Evolutionary conservation across 108 stramenopile genomes (phyloP).

Genomic region (Fragilaria crotonensis): DNA sequence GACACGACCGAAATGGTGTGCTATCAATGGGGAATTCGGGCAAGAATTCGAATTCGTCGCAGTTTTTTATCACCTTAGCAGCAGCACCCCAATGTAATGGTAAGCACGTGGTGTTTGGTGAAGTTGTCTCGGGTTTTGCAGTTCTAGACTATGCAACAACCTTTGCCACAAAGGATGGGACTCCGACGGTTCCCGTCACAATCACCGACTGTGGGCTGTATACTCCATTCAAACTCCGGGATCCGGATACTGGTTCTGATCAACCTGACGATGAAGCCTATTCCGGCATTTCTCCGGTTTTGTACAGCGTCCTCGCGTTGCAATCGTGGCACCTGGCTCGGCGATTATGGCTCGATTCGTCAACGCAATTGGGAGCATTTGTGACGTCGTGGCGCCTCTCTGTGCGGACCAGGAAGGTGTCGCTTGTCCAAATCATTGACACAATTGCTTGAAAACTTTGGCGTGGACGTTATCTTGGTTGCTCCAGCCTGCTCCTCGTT

Average conservation of each 20-base stretch:
- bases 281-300: constrained; percentile 65
- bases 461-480: constrained; percentile 58
- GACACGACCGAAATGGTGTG: constrained; percentile 73
- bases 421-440: no score
- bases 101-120: constrained; percentile 93
- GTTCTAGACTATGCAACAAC: constrained; percentile 68
- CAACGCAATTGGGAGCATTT: constrained; percentile 28
- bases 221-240: constrained; percentile 10
- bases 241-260: constrained; percentile 78
- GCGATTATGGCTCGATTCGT: constrained; percentile 41
- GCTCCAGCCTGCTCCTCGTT: constrained; percentile 54
- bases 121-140: constrained; percentile 69
- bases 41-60: constrained; percentile 89
- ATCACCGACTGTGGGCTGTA: constrained; percentile 75
- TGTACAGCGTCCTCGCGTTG: constrained; percentile 60
- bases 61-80: constrained; percentile 88
- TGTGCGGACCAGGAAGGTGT: no score
- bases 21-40: constrained; percentile 94
- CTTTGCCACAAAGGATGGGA: constrained; percentile 15
- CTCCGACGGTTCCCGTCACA: constrained; percentile 37
- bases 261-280: constrained; percentile 65
- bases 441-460: constrained; percentile 36
- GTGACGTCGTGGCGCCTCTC: constrained; percentile 23
- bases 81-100: constrained; percentile 84
- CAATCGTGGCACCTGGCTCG: constrained; percentile 48